Percentiles rank a stretch among this genome's conserved stretches.
Evolutionary conservation across 345 rosid genomes (phyloP).

Genomic region (Populus ilicifolia): DNA sequence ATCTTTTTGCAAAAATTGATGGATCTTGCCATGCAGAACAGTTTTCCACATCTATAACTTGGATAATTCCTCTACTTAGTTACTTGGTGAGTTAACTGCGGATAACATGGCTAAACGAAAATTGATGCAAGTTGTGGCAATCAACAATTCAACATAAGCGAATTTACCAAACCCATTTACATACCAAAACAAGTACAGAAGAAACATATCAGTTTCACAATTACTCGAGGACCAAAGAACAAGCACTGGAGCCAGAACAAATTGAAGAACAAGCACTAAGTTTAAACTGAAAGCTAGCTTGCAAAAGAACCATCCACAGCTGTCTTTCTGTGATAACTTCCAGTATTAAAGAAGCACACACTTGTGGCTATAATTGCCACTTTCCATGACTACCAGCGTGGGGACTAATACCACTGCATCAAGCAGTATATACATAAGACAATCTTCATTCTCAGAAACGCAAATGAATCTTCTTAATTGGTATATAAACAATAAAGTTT

Average conservation of each 20-base stretch:
- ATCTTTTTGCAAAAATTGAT: neutral
- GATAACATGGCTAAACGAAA: neutral
- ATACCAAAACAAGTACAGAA: neutral
- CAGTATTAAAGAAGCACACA: neutral
- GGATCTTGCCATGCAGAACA: neutral
- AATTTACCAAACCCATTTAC: neutral
- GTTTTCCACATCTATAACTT: too few relatives aligned
- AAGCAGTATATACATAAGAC: neutral
- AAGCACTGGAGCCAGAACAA: neutral
- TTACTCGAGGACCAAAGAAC: neutral
- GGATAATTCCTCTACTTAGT: too few relatives aligned
- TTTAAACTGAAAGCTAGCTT: neutral
- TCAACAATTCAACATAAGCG: neutral
- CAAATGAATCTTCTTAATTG: slow-evolving; percentile 23
- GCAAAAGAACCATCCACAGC: neutral
- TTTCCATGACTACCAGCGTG: neutral
- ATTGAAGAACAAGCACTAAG: too few relatives aligned
- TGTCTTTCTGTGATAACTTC: neutral
- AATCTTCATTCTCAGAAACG: slow-evolving; percentile 17
- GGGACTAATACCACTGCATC: neutral
- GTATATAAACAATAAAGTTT: slow-evolving; percentile 27
- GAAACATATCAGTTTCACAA: neutral
- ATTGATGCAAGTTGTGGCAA: neutral
- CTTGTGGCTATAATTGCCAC: neutral
- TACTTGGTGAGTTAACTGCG: too few relatives aligned